Base-by-base conservation (phyloP, 176 grass and related monocot species). In the Oryza brachyantha region DNA sequence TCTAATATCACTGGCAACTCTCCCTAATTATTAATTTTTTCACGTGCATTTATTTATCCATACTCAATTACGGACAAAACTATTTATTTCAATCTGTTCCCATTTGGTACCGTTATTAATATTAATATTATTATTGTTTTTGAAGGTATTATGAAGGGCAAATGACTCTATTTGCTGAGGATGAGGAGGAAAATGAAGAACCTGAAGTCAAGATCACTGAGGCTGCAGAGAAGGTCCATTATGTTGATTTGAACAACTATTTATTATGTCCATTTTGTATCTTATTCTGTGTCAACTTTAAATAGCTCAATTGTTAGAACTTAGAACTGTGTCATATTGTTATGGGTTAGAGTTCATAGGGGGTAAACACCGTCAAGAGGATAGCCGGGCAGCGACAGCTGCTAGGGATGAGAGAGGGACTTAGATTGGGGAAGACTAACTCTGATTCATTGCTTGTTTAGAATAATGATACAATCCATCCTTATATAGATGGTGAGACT, bases 211-310 rank as follows among this genome's bases (percentile, higher is more conserved):
- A 84, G 68, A 78, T 94, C 55, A 85, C 78, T 81, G 95, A 98
- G 86, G 90, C 89, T 92, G 92, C 88, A 83, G 87, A 92, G 61
- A 98, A 98, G 95, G 95, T 98, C 68, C 2, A 25, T n/a, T n/a
- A n/a, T n/a, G n/a, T n/a, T n/a, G n/a, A n/a, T 48, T 71, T 16
- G 25, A 77, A 81, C 41, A 76, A 8, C 19, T 79, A 36, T 72
- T 34, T 61, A 28, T 38, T 48, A 7, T 22, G 3, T 54, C 64
- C 6, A 3, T 16, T 39, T 17, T 9, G 36, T 84, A n/a, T 81
- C 35, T 74, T 75, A 17, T 71, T 57, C 45, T 19, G 14, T 5
- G 9, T 14, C 28, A 54, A 6, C 45, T 40, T 22, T n/a, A 64
- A 72, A 46, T 54, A 52, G 19, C 48, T n/a, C 17, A 32, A n/a